Base-by-base conservation (phyloP, 805 yeast genomes). In the Ogataea sp. region DNA sequence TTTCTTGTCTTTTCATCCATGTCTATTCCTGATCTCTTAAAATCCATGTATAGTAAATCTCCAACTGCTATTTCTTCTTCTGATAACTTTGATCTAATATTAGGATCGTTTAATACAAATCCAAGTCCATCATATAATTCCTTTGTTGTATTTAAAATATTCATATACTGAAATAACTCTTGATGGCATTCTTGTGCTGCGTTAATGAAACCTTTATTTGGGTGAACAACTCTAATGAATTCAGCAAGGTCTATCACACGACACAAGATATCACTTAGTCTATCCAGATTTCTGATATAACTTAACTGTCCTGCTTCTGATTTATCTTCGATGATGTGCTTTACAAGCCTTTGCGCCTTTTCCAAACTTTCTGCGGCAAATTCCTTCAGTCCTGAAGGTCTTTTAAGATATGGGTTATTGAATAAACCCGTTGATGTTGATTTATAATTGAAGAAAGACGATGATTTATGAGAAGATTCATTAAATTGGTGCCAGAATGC, bases 191-290 rank as follows among this genome's bases (percentile, higher is more conserved):
- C 70, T 53, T 90, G 95, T 1, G 98, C 96, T 2, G 88, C 89
- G 30, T 68, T 69, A 10, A 83, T 70, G 70, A 85, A 87, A 15
- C 65, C 59, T 37, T 65, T 65, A 46, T 80, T 73, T 1, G 97
- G 97, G 55, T 90, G 97, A 1, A 82, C 79, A 20, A 87, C 88
- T 35, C 97, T 67, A 23, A 93, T 77, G 62, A 90, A 90, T 50
- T 89, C 97, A 28, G 96, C 90, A 37, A 90, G 71, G 59, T 93
- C 98, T 31, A 93, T 89, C 6, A 87, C 97, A 41, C 95, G 75
- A 56, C 98, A 93, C 24, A 93, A 61, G 23, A 83, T 74, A 55
- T 93, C 97, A 52, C 95, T 83, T 30, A 93, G 62, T 47, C 87
- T 76, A 55, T 93, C 98, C 46, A 93, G 64, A 38, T 78, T 76